Conservation (phyloP, 257 asterid species). For the Scutellaria minor region DNA sequence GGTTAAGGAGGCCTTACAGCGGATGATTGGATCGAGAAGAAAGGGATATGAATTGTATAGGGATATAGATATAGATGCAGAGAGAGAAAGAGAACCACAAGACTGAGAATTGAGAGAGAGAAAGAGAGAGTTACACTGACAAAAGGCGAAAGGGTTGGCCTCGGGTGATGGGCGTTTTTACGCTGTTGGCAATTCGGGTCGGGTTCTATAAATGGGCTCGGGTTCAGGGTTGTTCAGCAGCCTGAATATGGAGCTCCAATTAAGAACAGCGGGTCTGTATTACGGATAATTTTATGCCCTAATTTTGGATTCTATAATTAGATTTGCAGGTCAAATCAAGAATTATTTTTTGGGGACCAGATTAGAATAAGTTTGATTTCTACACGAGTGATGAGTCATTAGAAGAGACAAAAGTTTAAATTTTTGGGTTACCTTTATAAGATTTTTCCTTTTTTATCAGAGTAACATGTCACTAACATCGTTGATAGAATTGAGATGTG, state of each 20-base stretch:
- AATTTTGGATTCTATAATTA: constrained; percentile 14
- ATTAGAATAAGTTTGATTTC: background rate
- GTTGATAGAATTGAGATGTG: too few species aligned
- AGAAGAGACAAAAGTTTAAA: too few species aligned
- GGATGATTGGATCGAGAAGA: constrained; percentile 45
- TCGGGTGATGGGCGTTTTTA: constrained; percentile 24
- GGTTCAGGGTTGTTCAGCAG: constrained; percentile 18
- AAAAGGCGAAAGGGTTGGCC: constrained; percentile 10
- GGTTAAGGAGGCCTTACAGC: constrained; percentile 47
- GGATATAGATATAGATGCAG: constrained; percentile 38
- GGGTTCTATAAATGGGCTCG: constrained; percentile 14
- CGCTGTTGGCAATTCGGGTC: constrained; percentile 24
- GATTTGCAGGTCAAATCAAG: constrained; percentile 5
- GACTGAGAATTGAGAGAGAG: constrained; percentile 37
- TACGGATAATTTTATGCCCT: constrained; percentile 31
- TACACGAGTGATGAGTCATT: background rate
- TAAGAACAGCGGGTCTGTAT: background rate
- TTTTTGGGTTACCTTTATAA: too few species aligned
- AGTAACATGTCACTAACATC: too few species aligned
- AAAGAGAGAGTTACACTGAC: constrained; percentile 38
- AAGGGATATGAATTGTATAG: constrained; percentile 4
- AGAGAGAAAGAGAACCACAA: constrained; percentile 41
- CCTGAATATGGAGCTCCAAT: constrained; percentile 11
- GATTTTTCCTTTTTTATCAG: too few species aligned
- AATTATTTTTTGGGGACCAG: too few species aligned